Conservation (phyloP, 1,284 basidiomycete species). For the Neonothopanus nambi region DNA sequence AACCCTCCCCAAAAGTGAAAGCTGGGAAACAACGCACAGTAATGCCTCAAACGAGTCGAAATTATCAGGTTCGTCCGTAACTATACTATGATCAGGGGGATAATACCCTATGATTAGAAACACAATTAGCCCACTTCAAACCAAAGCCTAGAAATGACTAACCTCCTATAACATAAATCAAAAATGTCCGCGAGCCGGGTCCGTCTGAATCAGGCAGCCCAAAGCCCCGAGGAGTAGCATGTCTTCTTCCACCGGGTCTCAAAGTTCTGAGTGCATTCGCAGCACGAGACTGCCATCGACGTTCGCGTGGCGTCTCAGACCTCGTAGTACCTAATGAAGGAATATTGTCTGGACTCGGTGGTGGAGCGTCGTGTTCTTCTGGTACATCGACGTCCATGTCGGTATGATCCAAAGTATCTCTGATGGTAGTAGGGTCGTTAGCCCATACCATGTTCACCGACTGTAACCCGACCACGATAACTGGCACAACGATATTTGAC, state of each 20-base stretch:
- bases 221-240: constrained; percentile 18
- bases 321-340: neutral
- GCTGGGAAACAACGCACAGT: constrained; percentile 49
- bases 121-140: neutral
- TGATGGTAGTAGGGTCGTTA: neutral
- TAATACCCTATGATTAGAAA: constrained; percentile 75
- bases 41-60: constrained; percentile 79
- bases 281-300: constrained; percentile 49
- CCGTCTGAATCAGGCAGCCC: constrained; percentile 27
- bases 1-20: neutral
- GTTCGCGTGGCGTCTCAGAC: constrained; percentile 20
- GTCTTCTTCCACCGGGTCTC: neutral
- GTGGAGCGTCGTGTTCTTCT: no score
- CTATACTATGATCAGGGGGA: constrained; percentile 81
- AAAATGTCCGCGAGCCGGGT: constrained; percentile 67
- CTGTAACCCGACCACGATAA: constrained; percentile 79
- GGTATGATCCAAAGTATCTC: neutral
- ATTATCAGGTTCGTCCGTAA: constrained; percentile 69
- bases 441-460: constrained; percentile 54
- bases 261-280: constrained; percentile 54
- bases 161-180: constrained; percentile 83
- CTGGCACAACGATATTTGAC: constrained; percentile 62
- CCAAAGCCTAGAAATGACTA: constrained; percentile 20
- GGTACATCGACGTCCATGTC: no score
- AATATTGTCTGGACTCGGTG: no score